Base-by-base conservation (phyloP, 768 basidiomycete species). In the Porphyrellus cyaneotinctus region DNA sequence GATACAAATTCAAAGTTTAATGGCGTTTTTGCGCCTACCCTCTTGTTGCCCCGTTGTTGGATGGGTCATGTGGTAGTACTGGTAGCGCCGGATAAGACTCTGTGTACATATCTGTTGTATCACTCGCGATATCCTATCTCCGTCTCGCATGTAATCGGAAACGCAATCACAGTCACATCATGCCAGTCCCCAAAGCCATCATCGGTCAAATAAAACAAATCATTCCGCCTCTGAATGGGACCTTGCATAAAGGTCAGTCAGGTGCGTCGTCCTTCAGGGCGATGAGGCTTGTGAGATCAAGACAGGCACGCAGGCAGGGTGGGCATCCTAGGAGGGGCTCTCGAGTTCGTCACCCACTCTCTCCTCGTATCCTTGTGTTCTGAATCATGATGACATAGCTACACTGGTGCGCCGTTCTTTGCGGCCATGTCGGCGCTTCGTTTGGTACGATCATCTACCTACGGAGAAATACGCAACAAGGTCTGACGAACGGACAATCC, bases 341-440 rank as follows among this genome's bases (percentile, higher is more conserved):
- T 87, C 58, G 95, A 97, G 95, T 97, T 61, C 71, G 89, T 66
- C 47, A 5, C 26, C 20, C 31, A 2, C 18, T n/a, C 2, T 2
- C 14, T 33, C n/a, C 4, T 14, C 38, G 22, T n/a, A 38, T 28
- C 38, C 5, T 47, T 26, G n/a, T 45, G 31, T 18, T 20, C 9
- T n/a, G n/a, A n/a, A n/a, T n/a, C 37, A 42, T 22, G 43, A 33
- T n/a, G 15, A 15, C 39, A 15, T 56, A 97, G 95, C 67, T 98
- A 97, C 70, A 91, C 95, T 0, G 97, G 97, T 15, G 97, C 97
- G 18, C 97, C 97, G 0, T 99, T 85, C 78, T 98, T 97, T 67
- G 89, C 94, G 5, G 85, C 92, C 32, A 91, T 97, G 61, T 86
- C 95, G 4, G 90, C 94, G 1, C 78, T 95, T 57, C 81, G 91